Conservation (phyloP, 257 asterid species). For the Solanum peruvianum region DNA sequence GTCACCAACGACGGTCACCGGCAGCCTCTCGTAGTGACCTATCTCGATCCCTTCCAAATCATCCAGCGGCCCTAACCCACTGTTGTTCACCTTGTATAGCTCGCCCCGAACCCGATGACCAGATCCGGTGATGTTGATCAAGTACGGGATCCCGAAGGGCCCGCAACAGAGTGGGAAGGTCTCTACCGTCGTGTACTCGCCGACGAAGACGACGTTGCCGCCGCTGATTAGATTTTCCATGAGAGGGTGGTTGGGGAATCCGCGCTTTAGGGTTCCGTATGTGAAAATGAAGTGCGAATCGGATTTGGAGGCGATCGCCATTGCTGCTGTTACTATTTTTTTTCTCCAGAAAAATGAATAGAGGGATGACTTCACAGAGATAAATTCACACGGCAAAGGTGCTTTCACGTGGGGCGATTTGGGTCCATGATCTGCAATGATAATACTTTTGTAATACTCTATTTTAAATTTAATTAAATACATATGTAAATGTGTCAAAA, state of each 20-base stretch:
- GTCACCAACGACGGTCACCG: conserved; percentile 14
- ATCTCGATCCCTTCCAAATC: conserved; percentile 49
- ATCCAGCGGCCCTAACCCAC: conserved; percentile 31
- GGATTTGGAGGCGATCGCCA: background rate
- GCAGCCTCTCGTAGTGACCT: conserved; percentile 59
- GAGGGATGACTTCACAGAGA: background rate
- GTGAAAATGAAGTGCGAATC: conserved; percentile 35
- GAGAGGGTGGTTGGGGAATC: conserved; percentile 50
- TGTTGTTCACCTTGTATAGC: conserved; percentile 41
- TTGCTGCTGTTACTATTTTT: background rate
- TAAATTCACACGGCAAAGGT: background rate
- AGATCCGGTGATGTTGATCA: conserved; percentile 43
- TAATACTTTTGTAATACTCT: no score
- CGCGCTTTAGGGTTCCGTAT: conserved; percentile 72
- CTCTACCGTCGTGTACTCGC: conserved; percentile 32
- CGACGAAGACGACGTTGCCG: conserved; percentile 30
- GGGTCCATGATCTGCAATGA: background rate
- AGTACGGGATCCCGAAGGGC: conserved; percentile 63
- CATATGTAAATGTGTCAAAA: no score
- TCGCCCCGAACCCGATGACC: conserved; percentile 49
- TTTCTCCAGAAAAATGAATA: background rate
- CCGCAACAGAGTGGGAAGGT: conserved; percentile 62
- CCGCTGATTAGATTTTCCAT: conserved; percentile 21
- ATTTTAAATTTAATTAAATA: no score
- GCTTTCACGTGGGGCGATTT: background rate